phyloP scores from a whole-genome alignment of 768 basidiomycete genomes.

The Gloeostereum incarnatum region DNA sequence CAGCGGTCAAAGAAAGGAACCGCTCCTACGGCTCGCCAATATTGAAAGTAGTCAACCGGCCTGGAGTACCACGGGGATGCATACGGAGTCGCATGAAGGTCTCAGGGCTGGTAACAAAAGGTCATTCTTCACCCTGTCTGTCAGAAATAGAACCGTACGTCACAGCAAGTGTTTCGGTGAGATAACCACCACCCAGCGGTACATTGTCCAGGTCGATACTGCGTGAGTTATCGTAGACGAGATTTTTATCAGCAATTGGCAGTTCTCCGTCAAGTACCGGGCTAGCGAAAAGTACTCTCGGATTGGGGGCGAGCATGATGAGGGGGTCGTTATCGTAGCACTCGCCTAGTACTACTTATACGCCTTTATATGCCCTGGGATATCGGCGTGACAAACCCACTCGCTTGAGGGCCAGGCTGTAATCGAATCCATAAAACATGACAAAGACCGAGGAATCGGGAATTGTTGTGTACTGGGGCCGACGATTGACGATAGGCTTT shows the following conservation, averaged over 20 bases:
- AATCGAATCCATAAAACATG: no score
- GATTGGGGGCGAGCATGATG: no score
- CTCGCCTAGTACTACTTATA: no score
- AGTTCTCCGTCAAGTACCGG: conserved; percentile 3
- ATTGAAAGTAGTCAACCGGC: conserved; percentile 2
- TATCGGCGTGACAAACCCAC: no score
- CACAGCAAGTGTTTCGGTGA: conserved; percentile 26
- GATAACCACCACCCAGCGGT: conserved; percentile 18
- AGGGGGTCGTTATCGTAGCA: no score
- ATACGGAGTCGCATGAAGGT: conserved; percentile 13
- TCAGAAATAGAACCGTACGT: conserved; percentile 10
- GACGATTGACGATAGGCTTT: no score
- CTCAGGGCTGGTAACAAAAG: conserved; percentile 7
- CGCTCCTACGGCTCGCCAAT: conserved; percentile 5
- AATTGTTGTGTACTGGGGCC: no score
- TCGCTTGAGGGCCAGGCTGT: no score
- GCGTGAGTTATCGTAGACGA: conserved; percentile 15
- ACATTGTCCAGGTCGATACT: conserved; percentile 26
- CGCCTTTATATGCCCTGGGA: no score
- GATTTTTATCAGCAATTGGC: conserved; percentile 16
- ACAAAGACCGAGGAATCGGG: no score
- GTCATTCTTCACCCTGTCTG: not conserved
- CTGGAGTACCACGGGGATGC: conserved; percentile 8
- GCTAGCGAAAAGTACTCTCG: conserved; percentile 7
- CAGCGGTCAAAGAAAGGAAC: not conserved